Evolutionary conservation across 768 basidiomycete genomes (phyloP), one percentile per base, ranked within the genome.

Genomic region (Asterophora lycoperdoides): DNA sequence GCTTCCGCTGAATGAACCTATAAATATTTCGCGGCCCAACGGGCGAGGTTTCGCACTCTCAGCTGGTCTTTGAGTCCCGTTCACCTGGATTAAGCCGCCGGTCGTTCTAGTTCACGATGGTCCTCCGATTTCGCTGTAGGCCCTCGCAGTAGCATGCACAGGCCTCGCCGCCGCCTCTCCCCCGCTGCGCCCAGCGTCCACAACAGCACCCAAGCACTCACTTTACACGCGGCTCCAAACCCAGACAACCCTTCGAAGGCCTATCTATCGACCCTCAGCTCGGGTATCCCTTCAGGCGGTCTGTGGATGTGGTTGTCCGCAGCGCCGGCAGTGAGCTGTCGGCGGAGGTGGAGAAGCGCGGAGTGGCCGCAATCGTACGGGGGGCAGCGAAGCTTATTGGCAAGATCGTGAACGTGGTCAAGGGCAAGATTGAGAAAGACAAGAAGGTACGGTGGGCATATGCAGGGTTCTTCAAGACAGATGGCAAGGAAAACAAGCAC

Each of bases 381-480:
- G 51, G 26, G 17, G 48, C 37, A 11, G 48, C 41, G 5, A 46
- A 56, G 26, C 1, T 52, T 15, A 49, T 52, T 6, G 8, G n/a
- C 19, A 49, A 34, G 19, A 19, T 51, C n/a, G 39, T 52, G 13
- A 30, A 39, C 2, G 29, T 36, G 26, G 48, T 53, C 7, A 46
- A 46, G 33, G 33, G 41, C 20, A 38, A 17, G 29, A 47, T 56
- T 13, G 29, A 52, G 3, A 52, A 9, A 23, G 54, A 56, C 37
- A 56, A 55, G 30, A 39, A 42, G 28, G 48, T 52, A 40, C 23
- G 49, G 55, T 53, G 55, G 55, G 52, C 50, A 45, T 45, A 32
- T 40, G 2, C 13, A 14, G 47, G 54, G 20, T 36, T 45, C 39
- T 56, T 44, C 40, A 38, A 19, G 17, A 18, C 15, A 8, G 36